Conservation (phyloP, 2,329 filamentous ascomycete species). For the Claviceps sp. region DNA sequence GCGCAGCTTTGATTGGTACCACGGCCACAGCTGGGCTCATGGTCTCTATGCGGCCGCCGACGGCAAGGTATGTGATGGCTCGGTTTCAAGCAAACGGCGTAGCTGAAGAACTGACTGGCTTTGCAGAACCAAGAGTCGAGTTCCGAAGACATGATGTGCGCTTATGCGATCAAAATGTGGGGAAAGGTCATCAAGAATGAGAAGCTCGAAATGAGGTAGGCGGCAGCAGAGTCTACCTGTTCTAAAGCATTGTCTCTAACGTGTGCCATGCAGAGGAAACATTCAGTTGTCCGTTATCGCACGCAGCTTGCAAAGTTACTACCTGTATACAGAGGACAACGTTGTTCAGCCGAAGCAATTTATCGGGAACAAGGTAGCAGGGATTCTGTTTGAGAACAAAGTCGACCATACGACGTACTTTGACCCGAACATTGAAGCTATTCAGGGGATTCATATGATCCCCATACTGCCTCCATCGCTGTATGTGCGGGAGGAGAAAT, state of each 20-base stretch:
- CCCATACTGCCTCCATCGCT: conserved; percentile 57
- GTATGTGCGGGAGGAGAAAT: conserved; percentile 50
- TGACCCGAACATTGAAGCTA: conserved; percentile 55
- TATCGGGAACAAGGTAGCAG: conserved; percentile 60
- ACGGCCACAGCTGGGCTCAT: conserved; percentile 89
- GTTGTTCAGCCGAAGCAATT: conserved; percentile 59
- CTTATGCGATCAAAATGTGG: conserved; percentile 91
- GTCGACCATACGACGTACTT: conserved; percentile 89
- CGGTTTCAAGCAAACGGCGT: too few relatives aligned
- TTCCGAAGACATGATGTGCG: conserved; percentile 79
- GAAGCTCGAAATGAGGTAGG: conserved; percentile 61
- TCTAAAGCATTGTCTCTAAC: neutral
- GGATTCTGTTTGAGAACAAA: conserved; percentile 86
- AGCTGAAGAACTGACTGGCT: conserved; percentile 1
- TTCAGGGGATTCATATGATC: conserved; percentile 74
- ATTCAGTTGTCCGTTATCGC: conserved; percentile 71
- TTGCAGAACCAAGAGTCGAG: conserved; percentile 63
- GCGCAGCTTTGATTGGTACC: conserved; percentile 83
- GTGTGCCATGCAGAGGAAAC: conserved; percentile 43
- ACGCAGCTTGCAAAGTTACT: conserved; percentile 65
- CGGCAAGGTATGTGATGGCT: conserved; percentile 43
- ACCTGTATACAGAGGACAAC: conserved; percentile 63
- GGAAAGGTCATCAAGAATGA: conserved; percentile 61
- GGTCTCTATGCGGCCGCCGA: conserved; percentile 57
- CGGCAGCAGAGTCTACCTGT: neutral